Conservation (phyloP, 805 yeast genomes). For the Dipodascopsis tothii region DNA sequence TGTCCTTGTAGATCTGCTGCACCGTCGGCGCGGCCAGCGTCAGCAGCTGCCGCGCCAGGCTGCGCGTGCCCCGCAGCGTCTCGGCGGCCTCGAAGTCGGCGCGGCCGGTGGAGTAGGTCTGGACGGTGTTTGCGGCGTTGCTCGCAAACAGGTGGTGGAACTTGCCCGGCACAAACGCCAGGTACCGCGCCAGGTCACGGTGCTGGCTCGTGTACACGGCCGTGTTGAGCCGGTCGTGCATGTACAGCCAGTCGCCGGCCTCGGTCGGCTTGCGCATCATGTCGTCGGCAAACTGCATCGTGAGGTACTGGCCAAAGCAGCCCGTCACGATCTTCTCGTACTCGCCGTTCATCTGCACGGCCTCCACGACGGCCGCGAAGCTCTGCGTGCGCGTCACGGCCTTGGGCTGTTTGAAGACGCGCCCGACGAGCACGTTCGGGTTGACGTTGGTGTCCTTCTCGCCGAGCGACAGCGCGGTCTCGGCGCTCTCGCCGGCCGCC, state of each 20-base stretch:
- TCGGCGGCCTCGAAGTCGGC: constrained; percentile 27
- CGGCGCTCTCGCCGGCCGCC: background rate
- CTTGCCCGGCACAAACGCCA: constrained; percentile 50
- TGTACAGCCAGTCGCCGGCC: constrained; percentile 69
- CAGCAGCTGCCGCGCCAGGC: constrained; percentile 28
- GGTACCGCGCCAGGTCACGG: constrained; percentile 47
- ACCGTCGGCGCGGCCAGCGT: constrained; percentile 18
- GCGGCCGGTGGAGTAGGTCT: constrained; percentile 19
- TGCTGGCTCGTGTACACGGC: constrained; percentile 38
- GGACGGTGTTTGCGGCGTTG: constrained; percentile 16
- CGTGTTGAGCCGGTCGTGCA: constrained; percentile 51
- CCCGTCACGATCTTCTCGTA: constrained; percentile 59
- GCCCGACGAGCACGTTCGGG: constrained; percentile 61
- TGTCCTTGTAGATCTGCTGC: constrained; percentile 14
- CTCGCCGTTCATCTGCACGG: constrained; percentile 42
- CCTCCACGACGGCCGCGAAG: constrained; percentile 41
- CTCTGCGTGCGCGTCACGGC: constrained; percentile 40
- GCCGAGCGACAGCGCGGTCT: no score
- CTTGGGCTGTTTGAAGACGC: constrained; percentile 50
- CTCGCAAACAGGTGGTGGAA: constrained; percentile 51
- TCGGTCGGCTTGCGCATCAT: constrained; percentile 50
- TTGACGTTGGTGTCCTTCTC: constrained; percentile 54
- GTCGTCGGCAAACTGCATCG: constrained; percentile 57
- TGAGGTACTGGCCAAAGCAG: constrained; percentile 60
- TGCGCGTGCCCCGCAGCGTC: constrained; percentile 26